Evolutionary conservation across 2,329 filamentous ascomycete genomes (phyloP).

Genomic region (Ceratocystis eucalypticola): DNA sequence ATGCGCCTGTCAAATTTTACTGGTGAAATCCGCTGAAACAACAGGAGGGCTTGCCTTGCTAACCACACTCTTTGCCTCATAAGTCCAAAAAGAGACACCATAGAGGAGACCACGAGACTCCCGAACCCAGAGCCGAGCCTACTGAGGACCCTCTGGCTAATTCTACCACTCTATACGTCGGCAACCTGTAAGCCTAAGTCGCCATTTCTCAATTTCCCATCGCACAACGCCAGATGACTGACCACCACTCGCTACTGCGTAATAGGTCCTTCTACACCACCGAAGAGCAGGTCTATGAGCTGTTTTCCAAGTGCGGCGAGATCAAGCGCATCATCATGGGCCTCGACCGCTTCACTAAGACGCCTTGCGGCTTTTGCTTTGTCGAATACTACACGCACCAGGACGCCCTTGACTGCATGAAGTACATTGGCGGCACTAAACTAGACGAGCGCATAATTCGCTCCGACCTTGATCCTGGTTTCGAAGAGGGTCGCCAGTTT

Average conservation of each 20-base stretch:
- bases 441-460: constrained; percentile 93
- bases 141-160: constrained; percentile 58
- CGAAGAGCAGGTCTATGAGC: constrained; percentile 95
- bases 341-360: constrained; percentile 91
- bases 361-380: constrained; percentile 97
- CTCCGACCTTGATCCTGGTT: constrained; percentile 89
- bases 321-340: constrained; percentile 98
- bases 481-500: constrained; percentile 91
- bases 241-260: constrained; percentile 19
- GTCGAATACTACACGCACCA: constrained; percentile 98
- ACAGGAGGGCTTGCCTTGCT: constrained; percentile 20
- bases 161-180: constrained; percentile 92
- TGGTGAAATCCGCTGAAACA: neutral
- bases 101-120: constrained; percentile 42
- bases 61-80: constrained; percentile 26
- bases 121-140: constrained; percentile 36
- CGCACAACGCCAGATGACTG: neutral
- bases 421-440: constrained; percentile 96
- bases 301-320: constrained; percentile 91
- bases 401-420: constrained; percentile 94
- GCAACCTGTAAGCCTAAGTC: constrained; percentile 55
- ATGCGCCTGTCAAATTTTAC: neutral
- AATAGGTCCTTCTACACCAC: constrained; percentile 88
- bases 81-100: constrained; percentile 34
- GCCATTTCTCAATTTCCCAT: neutral